Evolutionary conservation across 805 yeast species (phyloP).

Genomic region (Starmerella gropengiesseri): DNA sequence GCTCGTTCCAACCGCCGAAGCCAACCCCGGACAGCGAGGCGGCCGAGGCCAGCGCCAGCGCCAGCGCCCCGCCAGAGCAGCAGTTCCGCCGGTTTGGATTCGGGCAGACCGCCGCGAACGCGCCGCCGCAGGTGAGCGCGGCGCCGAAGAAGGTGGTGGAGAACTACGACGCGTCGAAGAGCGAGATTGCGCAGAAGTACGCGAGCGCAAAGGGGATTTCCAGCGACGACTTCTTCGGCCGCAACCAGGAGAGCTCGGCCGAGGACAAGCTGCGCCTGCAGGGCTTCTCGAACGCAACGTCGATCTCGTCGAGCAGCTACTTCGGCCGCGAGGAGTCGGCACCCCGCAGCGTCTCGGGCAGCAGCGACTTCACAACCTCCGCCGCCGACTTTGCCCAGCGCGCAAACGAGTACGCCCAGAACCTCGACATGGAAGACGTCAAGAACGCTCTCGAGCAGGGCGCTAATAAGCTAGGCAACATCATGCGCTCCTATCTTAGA

Average conservation of each 20-base stretch:
- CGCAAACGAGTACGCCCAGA: constrained; percentile 44
- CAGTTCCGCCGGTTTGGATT: constrained; percentile 23
- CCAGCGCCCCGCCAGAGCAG: constrained; percentile 18
- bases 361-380: constrained; percentile 25
- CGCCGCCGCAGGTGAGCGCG: constrained; percentile 19
- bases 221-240: constrained; percentile 87
- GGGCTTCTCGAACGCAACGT: constrained; percentile 71
- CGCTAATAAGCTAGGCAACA: constrained; percentile 76
- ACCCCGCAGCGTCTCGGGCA: constrained; percentile 27
- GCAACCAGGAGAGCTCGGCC: constrained; percentile 72
- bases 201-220: constrained; percentile 91
- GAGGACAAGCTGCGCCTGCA: constrained; percentile 62
- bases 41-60: constrained; percentile 4
- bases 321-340: constrained; percentile 64
- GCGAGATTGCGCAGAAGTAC: constrained; percentile 41
- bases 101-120: constrained; percentile 24
- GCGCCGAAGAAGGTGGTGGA: constrained; percentile 39
- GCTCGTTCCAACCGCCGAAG: constrained; percentile 9
- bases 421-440: constrained; percentile 77
- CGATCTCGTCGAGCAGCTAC: constrained; percentile 85
- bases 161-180: constrained; percentile 23
- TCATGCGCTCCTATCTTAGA: constrained; percentile 68
- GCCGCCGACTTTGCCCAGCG: constrained; percentile 25
- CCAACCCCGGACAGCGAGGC: constrained; percentile 6
- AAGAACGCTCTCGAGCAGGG: constrained; percentile 91